These are phyloP conservation scores for Didymella segeticola DNA, from an alignment of 2,329 filamentous ascomycete species.

Conservation along the genomic window DNA sequence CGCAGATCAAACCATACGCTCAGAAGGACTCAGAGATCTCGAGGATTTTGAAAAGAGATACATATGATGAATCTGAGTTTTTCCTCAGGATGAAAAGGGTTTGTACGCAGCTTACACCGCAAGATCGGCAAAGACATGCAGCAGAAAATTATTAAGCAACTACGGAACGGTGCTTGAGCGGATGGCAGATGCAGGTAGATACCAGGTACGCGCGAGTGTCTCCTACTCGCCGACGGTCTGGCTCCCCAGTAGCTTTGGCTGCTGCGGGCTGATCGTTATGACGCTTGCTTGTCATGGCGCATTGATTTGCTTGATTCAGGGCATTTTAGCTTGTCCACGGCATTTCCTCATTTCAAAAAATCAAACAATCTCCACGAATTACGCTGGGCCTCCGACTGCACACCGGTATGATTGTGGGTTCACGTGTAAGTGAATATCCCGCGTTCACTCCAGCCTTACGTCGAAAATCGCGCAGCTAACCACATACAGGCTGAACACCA, in stretches of 20 bases:
- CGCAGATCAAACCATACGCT: too few relatives aligned
- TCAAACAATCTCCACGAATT: neutral
- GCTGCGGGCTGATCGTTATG: neutral
- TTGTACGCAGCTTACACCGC: neutral
- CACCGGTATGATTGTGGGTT: neutral
- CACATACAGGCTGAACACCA: constrained; percentile 7
- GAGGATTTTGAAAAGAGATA: too few relatives aligned
- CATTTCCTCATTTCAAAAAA: neutral
- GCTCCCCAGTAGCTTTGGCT: neutral
- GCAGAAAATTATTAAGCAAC: constrained; percentile 9
- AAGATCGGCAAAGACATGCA: neutral
- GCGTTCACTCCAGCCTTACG: neutral
- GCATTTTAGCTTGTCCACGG: neutral
- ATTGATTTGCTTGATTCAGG: neutral
- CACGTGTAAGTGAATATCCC: constrained; percentile 3
- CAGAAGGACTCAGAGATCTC: too few relatives aligned
- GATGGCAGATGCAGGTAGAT: neutral
- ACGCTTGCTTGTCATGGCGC: neutral
- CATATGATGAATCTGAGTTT: neutral
- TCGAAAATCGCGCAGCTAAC: constrained; percentile 16
- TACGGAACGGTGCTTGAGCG: neutral
- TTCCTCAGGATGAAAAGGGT: neutral
- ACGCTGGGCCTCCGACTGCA: neutral
- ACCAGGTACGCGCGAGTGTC: neutral
- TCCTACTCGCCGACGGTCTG: neutral